Evolutionary conservation across 2,329 filamentous ascomycete genomes (phyloP).

Genomic region (Xylaria polymorpha): DNA sequence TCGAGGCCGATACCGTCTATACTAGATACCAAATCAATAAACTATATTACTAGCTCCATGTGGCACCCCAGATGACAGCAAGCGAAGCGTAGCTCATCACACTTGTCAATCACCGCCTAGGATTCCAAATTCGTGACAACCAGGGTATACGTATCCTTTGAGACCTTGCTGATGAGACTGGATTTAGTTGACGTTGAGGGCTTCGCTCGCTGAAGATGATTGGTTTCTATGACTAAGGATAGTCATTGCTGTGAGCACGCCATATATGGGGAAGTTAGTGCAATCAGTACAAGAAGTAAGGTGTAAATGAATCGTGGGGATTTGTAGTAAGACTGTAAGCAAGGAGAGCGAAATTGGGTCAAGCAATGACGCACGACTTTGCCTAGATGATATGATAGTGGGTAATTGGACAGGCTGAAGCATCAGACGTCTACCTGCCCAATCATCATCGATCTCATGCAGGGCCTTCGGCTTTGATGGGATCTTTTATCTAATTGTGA

Average conservation of each 20-base stretch:
- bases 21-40: not conserved
- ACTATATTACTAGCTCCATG: not conserved
- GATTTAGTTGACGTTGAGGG: conserved; percentile 11
- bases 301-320: conserved; percentile 8
- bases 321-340: not conserved
- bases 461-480: conserved; percentile 9
- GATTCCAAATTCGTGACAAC: conserved; percentile 19
- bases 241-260: conserved; percentile 26
- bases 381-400: conserved; percentile 2
- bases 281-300: conserved; percentile 15
- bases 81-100: conserved; percentile 5
- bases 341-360: not conserved
- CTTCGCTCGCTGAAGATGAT: conserved; percentile 5
- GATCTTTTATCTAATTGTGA: not conserved
- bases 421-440: not conserved
- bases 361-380: conserved; percentile 21
- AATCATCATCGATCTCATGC: conserved; percentile 11
- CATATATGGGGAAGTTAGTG: conserved; percentile 28
- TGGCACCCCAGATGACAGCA: conserved; percentile 16
- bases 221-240: conserved; percentile 6
- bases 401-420: conserved; percentile 1
- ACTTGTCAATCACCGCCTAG: conserved; percentile 8
- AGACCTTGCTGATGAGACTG: conserved; percentile 4
- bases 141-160: conserved; percentile 3
- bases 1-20: not conserved